phyloP scores from a whole-genome alignment of 306 rosid genomes.

The Citrullus amarus region DNA sequence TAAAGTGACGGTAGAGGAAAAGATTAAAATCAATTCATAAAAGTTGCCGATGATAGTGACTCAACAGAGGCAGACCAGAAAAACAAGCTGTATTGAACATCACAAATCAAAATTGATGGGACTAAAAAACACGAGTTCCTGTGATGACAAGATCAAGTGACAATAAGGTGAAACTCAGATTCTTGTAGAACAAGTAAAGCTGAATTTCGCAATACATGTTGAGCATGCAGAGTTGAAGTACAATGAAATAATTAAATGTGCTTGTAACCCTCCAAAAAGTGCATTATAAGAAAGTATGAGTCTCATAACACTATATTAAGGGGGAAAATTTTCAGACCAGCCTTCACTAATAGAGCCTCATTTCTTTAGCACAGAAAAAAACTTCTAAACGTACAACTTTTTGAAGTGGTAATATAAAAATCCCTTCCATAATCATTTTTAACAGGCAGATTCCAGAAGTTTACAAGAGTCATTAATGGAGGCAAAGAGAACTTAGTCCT shows the following conservation, averaged over 20 bases:
- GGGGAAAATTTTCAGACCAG: not conserved
- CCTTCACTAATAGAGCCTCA: not conserved
- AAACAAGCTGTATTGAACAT: not conserved
- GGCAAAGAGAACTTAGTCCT: constrained; percentile 80
- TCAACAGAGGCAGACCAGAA: not conserved
- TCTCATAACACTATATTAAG: not conserved
- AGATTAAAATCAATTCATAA: no score
- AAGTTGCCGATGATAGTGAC: not conserved
- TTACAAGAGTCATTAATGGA: constrained; percentile 90
- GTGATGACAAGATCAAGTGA: not conserved
- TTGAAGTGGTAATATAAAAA: not conserved
- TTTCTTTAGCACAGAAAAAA: not conserved
- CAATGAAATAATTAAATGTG: not conserved
- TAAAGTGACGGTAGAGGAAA: not conserved
- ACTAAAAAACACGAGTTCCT: not conserved
- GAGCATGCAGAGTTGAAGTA: not conserved
- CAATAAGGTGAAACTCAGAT: not conserved
- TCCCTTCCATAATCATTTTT: not conserved
- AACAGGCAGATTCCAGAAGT: constrained; percentile 19
- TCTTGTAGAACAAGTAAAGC: not conserved
- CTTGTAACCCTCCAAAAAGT: not conserved
- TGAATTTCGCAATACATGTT: not conserved
- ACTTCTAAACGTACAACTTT: not conserved
- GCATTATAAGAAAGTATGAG: not conserved
- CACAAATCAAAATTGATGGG: not conserved